Evolutionary conservation across 164 flowering plant genomes (phyloP), one percentile per base, ranked within the genome.

Genomic region (Vitis labrusca): DNA sequence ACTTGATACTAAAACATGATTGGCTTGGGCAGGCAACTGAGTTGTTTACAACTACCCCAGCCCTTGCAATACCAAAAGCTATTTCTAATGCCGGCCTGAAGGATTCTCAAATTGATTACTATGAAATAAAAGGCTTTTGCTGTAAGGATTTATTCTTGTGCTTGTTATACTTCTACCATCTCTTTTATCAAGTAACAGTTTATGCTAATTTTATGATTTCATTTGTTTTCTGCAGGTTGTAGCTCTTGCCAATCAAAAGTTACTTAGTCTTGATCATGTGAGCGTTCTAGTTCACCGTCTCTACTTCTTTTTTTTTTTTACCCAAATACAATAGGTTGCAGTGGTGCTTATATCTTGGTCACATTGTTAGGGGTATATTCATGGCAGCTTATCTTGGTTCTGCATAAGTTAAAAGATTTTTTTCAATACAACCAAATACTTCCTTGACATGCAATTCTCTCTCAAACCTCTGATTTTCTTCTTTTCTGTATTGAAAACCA

Each of bases 101-200:
- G 44, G 85, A 90, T 76, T 88, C 97, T 79, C 88, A 88, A 73
- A 77, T 93, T 77, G 98, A 91, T 78, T 93, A 78, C 74, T 96
- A 90, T 61, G 99, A 96, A 77, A 93, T 96, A 70, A 96, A 96
- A 96, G 83, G 99, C 99, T 12, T 96, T 96, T 75, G 75, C 98
- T 48, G 99, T 96, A 78, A 83, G 93, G 11, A 51, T 63, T 61
- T 60, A n/a, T 57, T 15, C 49, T 70, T 64, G n/a, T 32, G 29
- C 16, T 52, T 62, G 50, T 59, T 30, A 44, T 56, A 49, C 15
- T 14, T 7, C 58, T 29, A 10, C 3, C 23, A 48, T 52, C 32
- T 15, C 61, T 29, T 23, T 23, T 14, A 15, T 14, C 9, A 44
- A 29, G 15, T 59, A 13, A 27, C 56, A 29, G 2, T 27, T 64